A percentile compares a stretch with the other conserved stretches of the same genome.
Evolutionary conservation across 768 basidiomycete genomes (phyloP).

Genomic region (Leccinum rimulosum): DNA sequence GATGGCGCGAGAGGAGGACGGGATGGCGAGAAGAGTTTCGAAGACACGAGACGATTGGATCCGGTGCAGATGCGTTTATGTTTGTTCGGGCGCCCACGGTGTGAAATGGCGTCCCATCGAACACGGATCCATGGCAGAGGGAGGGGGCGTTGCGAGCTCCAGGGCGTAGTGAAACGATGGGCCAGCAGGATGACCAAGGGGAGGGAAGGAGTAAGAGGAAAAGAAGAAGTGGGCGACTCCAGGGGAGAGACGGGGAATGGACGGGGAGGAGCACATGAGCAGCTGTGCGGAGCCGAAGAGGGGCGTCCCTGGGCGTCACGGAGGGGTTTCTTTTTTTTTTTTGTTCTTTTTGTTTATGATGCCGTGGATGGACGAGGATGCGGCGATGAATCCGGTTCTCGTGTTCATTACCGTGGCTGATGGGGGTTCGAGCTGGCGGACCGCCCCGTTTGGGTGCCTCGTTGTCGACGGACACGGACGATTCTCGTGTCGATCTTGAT

Average conservation of each 20-base stretch:
- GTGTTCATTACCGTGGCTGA: slow-evolving; percentile 27
- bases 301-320: slow-evolving; percentile 24
- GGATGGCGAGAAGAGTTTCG: background rate
- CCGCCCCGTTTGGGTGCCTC: background rate
- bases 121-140: background rate
- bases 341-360: slow-evolving; percentile 22
- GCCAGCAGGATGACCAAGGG: background rate
- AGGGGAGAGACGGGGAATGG: background rate
- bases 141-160: background rate
- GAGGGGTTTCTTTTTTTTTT: slow-evolving; percentile 42
- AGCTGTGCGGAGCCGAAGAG: slow-evolving; percentile 3
- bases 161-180: background rate
- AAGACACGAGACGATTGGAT: background rate
- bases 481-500: slow-evolving; percentile 58
- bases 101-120: background rate
- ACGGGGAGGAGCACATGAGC: background rate
- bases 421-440: background rate
- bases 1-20: background rate
- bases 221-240: background rate
- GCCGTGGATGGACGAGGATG: background rate
- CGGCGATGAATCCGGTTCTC: background rate
- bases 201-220: background rate
- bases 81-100: background rate
- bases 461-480: slow-evolving; percentile 1
- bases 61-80: background rate